phyloP scores from a whole-genome alignment of 1,284 basidiomycete species.

The Tylopilus orsonianus region DNA sequence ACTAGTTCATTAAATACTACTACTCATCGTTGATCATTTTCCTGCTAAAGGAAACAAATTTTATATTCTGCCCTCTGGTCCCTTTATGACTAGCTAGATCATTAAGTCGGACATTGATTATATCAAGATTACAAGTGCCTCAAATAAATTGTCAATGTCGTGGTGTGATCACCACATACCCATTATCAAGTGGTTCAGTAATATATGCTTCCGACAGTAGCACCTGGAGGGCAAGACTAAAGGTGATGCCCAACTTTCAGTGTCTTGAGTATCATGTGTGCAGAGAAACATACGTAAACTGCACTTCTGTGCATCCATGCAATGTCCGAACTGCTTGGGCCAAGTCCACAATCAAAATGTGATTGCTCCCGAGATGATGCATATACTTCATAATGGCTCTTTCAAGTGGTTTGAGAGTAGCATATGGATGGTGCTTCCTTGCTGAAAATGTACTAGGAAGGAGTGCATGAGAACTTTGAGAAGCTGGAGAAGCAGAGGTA shows the following conservation, averaged over 20 bases:
- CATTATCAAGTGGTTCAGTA: constrained; percentile 34
- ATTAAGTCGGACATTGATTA: not conserved
- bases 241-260: constrained; percentile 1
- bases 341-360: constrained; percentile 18
- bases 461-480: constrained; percentile 1
- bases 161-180: constrained; percentile 31
- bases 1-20: constrained; percentile 16
- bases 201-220: constrained; percentile 32
- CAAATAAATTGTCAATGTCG: constrained; percentile 14
- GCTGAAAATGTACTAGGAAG: constrained; percentile 23
- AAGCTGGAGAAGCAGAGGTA: not conserved
- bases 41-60: no score
- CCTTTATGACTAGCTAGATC: no score
- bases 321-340: constrained; percentile 12
- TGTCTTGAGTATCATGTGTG: not conserved
- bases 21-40: no score
- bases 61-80: no score
- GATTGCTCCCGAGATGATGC: not conserved
- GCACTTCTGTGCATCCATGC: constrained; percentile 18
- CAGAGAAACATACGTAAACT: constrained; percentile 24
- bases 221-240: constrained; percentile 22
- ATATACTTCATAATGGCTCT: constrained; percentile 25
- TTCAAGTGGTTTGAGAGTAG: constrained; percentile 18
- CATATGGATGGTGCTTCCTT: constrained; percentile 24
- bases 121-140: not conserved